Evolutionary conservation across 2,329 filamentous ascomycete genomes (phyloP).

Genomic region (Alternaria novae-zelandiae): DNA sequence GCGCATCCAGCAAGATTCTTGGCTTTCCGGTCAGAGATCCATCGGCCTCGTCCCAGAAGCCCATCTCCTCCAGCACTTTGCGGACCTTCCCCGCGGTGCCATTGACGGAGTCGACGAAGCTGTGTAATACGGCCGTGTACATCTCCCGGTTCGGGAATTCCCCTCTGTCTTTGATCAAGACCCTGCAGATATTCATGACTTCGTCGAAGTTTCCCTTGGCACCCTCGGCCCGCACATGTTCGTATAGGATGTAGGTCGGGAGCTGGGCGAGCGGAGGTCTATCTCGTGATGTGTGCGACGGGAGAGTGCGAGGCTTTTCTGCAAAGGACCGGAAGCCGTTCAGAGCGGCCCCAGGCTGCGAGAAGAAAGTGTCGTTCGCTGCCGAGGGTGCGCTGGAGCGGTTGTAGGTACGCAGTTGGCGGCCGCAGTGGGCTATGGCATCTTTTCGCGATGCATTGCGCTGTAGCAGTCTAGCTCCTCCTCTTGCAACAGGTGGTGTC

Average conservation of each 20-base stretch:
- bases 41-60: constrained; percentile 24
- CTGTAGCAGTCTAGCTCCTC: background rate
- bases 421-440: background rate
- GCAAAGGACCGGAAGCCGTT: constrained; percentile 10
- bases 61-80: constrained; percentile 76
- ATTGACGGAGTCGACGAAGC: constrained; percentile 67
- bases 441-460: constrained; percentile 1
- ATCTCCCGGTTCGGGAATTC: constrained; percentile 64
- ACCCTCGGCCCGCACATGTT: constrained; percentile 34
- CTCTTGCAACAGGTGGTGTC: background rate
- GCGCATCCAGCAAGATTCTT: constrained; percentile 67
- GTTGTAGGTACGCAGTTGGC: constrained; percentile 24
- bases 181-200: constrained; percentile 58
- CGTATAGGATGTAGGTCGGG: constrained; percentile 39
- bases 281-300: background rate
- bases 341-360: background rate
- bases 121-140: constrained; percentile 77
- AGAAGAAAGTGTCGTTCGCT: constrained; percentile 4
- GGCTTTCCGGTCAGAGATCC: constrained; percentile 43
- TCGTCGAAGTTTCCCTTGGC: constrained; percentile 32
- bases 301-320: background rate
- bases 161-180: constrained; percentile 63
- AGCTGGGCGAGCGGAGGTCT: constrained; percentile 30
- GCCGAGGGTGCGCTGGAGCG: constrained; percentile 4
- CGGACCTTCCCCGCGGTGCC: constrained; percentile 72